These are phyloP conservation scores for Pestalotiopsis sp. DNA, from an alignment of 2,329 filamentous ascomycete species.

Conservation along the genomic window DNA sequence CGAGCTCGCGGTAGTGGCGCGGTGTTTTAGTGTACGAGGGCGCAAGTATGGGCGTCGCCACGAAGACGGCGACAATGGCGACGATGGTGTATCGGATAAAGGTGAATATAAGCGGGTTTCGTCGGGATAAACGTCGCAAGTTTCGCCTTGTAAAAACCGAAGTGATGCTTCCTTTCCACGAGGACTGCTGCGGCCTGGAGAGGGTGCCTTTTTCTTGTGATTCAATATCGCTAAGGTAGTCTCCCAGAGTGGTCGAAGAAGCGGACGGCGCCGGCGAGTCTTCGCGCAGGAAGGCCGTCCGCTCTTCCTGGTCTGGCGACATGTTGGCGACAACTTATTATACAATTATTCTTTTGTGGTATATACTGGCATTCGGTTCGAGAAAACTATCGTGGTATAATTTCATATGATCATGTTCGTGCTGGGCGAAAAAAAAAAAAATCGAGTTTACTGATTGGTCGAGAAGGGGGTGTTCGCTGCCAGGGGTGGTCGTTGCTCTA, in stretches of 20 bases:
- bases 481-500: not conserved
- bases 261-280: not conserved
- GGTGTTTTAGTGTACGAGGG: slow-evolving; percentile 43
- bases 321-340: not conserved
- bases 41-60: slow-evolving; percentile 36
- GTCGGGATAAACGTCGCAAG: slow-evolving; percentile 20
- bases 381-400: not conserved
- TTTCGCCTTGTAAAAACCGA: slow-evolving; percentile 11
- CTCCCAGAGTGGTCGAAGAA: slow-evolving; percentile 16
- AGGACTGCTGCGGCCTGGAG: slow-evolving; percentile 13
- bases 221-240: slow-evolving; percentile 15
- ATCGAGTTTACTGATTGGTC: not conserved
- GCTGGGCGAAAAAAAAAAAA: not conserved
- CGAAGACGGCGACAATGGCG: slow-evolving; percentile 31
- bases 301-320: not conserved
- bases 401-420: not conserved
- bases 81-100: slow-evolving; percentile 24
- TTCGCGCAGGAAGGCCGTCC: not conserved
- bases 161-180: slow-evolving; percentile 18
- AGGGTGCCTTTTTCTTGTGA: slow-evolving; percentile 4
- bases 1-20: slow-evolving; percentile 36
- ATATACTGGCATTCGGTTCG: not conserved
- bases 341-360: not conserved
- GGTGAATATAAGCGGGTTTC: slow-evolving; percentile 14
- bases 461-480: not conserved